These are phyloP conservation scores for Solanum corneliomulleri DNA, from an alignment of 257 asterid genomes.

Conservation along the genomic window DNA sequence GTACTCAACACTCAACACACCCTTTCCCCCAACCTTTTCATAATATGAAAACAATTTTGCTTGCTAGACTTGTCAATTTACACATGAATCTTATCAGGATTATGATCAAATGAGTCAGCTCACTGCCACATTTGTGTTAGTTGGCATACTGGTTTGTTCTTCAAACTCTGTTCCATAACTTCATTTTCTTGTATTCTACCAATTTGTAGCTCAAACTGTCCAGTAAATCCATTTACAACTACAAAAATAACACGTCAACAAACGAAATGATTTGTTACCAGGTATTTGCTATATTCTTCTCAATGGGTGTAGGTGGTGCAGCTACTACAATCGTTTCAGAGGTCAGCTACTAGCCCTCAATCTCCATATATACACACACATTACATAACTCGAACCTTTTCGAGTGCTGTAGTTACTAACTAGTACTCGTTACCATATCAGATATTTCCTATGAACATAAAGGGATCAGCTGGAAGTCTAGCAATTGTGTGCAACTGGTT, in stretches of 20 bases:
- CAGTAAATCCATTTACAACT: neutral
- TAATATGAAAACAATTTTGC: neutral
- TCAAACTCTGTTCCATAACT: neutral
- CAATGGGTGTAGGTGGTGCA: slow-evolving; percentile 73
- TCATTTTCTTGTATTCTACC: neutral
- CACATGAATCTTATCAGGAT: neutral
- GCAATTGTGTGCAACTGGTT: slow-evolving; percentile 59
- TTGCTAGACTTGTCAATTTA: neutral
- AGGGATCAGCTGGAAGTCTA: slow-evolving; percentile 53
- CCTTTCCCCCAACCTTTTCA: neutral
- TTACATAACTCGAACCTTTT: neutral
- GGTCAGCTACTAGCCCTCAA: slow-evolving; percentile 24
- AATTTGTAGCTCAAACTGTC: neutral
- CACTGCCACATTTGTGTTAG: neutral
- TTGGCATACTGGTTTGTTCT: slow-evolving; percentile 8
- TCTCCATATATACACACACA: neutral
- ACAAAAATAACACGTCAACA: neutral
- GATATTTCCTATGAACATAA: slow-evolving; percentile 66
- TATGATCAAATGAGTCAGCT: neutral
- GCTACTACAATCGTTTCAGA: slow-evolving; percentile 61
- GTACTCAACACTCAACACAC: neutral
- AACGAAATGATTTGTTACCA: neutral
- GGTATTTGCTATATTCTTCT: slow-evolving; percentile 22
- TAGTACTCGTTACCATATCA: slow-evolving; percentile 4
- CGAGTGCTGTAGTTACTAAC: neutral